Evolutionary conservation across 129 eudicot genomes (phyloP), one percentile per base, ranked within the genome.

Genomic region (Flaveria ramosissima): DNA sequence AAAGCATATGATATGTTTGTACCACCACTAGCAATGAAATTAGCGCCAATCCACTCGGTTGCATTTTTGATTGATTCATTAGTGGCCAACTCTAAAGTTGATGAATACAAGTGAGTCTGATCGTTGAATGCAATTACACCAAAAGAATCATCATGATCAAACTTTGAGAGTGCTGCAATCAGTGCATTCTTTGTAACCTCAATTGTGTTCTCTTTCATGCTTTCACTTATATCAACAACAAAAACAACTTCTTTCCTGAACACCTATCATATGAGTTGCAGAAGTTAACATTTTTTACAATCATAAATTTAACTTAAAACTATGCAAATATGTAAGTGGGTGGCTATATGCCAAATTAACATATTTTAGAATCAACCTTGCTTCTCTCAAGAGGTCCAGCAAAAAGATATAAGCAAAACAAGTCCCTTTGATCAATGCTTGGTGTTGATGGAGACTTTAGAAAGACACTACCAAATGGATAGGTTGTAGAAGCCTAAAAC

Each of bases 141-240:
- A 72, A 88, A 93, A 16, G 68, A 75, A 73, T 93, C 98, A 41
- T 81, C 78, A 41, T 86, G 82, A 57, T 80, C 75, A 72, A 93
- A 94, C 83, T 88, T 84, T 42, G 85, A 81, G 11, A 93, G 84
- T 32, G 92, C 85, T 45, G 88, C 75, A 80, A 75, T 56, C 27
- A 90, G 82, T 10, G 87, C 94, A 75, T 70, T 88, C 72, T 86
- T 93, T 63, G 92, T 85, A 78, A 81, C 86, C 66, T 90, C 96
- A 80, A 93, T 83, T 43, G 88, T 86, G 75, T 86, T 88, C 13
- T 87, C 98, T 71, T 51, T 80, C 98, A 90, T 93, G 86, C 98
- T 93, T 66, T 87, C 90, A 80, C 98, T 93, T 64, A 81, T 84
- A 76, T 93, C 97, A 87, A 93, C 90, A 26, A 85, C 84, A 80